phyloP scores from a whole-genome alignment of 2,329 filamentous ascomycete genomes.

The Aspergillus felis region DNA sequence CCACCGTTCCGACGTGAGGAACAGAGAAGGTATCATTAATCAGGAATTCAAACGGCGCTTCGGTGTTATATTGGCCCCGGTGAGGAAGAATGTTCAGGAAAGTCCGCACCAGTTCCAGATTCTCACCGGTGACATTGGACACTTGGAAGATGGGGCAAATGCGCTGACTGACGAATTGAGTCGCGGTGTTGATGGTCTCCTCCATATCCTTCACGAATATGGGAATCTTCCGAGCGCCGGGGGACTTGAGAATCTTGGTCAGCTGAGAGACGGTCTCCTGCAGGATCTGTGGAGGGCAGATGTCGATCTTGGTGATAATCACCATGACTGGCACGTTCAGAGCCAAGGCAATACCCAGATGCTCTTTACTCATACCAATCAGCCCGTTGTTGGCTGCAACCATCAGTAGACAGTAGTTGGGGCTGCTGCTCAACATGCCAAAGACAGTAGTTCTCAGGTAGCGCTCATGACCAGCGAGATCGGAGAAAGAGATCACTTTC shows the following conservation, averaged over 20 bases:
- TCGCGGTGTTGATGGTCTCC: conserved; percentile 90
- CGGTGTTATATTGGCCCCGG: conserved; percentile 84
- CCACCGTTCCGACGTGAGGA: conserved; percentile 92
- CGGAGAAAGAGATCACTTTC: conserved; percentile 95
- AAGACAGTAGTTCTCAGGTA: conserved; percentile 97
- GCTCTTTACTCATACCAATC: conserved; percentile 97
- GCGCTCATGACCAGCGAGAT: conserved; percentile 90
- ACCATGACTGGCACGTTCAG: conserved; percentile 98
- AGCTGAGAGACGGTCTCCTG: conserved; percentile 90
- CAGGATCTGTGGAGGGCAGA: conserved; percentile 91
- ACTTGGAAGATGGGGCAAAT: conserved; percentile 98
- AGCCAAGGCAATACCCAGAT: conserved; percentile 88
- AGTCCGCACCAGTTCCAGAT: conserved; percentile 81
- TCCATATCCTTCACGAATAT: conserved; percentile 90
- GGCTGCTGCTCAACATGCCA: conserved; percentile 86
- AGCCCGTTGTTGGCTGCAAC: conserved; percentile 96
- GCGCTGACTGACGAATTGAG: conserved; percentile 89
- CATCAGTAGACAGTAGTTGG: conserved; percentile 97
- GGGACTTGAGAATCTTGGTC: conserved; percentile 87
- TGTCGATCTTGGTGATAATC: conserved; percentile 96
- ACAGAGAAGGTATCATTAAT: conserved; percentile 98
- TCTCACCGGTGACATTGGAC: conserved; percentile 93
- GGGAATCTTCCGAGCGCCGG: conserved; percentile 89
- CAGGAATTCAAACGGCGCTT: conserved; percentile 88
- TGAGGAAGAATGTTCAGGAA: conserved; percentile 96